Evolutionary conservation across 2,329 filamentous ascomycete species (phyloP), one percentile per base, ranked within the genome.

Genomic region (Penicillium concentricum): DNA sequence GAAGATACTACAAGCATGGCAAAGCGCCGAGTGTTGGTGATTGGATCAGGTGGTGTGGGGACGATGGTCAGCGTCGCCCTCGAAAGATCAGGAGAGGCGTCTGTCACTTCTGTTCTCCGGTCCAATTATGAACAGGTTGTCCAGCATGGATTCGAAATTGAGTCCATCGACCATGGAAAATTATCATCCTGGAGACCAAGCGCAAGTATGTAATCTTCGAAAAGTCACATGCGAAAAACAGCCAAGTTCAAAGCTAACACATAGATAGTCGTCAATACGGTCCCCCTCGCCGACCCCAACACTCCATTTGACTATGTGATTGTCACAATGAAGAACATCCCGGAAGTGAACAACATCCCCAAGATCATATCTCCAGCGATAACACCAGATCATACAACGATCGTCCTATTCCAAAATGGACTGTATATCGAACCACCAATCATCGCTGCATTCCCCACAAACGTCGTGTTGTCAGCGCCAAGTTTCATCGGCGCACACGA

Each of bases 401-500:
- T 87, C 43, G 74, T 86, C 0, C 76, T 87, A 7, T 72, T 84
- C 5, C 85, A 87, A 59, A 87, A 87, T 63, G 85, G 85, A 0
- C 70, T 87, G n/a, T 84, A 86, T 62, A 87, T 87, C 59, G 83
- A 87, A 60, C 78, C 76, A 41, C 82, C 83, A 0, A 65, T 87
- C 20, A 65, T 82, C 20, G 57, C 67, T 0, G 68, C 71, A 0
- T 85, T 85, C 63, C 83, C 84, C 0, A 56, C 66, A 3, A 86
- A 83, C 57, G 67, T 78, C 0, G 64, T 85, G 7, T 72, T 87
- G 1, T 82, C 79, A 3, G 82, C 82, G 4, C 76, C 86, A 9
- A 79, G 77, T 3, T 72, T 81, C 49, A 84, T 82, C 52, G 81
- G 82, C 26, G 78, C 81, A 2, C 78, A 78, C 4, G 82, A 86